Percentiles rank a stretch among this genome's conserved stretches.
Evolutionary conservation across 768 basidiomycete species (phyloP).

Genomic region (Russula abietina): DNA sequence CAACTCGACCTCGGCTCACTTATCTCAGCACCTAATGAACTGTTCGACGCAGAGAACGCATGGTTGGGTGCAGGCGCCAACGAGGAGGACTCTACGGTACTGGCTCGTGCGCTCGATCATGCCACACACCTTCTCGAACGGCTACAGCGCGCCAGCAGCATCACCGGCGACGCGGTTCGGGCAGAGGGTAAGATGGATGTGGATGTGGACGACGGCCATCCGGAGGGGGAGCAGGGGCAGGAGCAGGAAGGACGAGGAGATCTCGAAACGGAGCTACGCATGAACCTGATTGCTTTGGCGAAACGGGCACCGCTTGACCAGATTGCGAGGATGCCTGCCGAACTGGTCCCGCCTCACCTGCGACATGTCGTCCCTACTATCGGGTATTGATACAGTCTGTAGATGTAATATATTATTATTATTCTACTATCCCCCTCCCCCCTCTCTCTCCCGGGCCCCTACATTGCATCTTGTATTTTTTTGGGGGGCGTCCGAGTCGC

Average conservation of each 20-base stretch:
- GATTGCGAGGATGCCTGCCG: constrained; percentile 22
- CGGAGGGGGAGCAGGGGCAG: not conserved
- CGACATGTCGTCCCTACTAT: constrained; percentile 23
- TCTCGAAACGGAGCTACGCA: constrained; percentile 49
- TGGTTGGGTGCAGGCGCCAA: constrained; percentile 33
- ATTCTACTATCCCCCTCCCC: too few species aligned
- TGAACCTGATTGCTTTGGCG: constrained; percentile 71
- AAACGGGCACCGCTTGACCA: constrained; percentile 67
- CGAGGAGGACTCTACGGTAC: constrained; percentile 42
- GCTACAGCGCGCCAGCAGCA: constrained; percentile 32
- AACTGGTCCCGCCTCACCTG: constrained; percentile 24
- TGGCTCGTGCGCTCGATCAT: constrained; percentile 52
- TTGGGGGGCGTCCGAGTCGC: too few species aligned
- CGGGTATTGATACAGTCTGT: constrained; percentile 8
- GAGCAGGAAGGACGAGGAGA: constrained; percentile 50
- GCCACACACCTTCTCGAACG: constrained; percentile 48
- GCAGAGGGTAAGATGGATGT: not conserved
- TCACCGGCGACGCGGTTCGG: constrained; percentile 14
- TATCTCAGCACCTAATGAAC: constrained; percentile 38
- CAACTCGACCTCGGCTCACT: constrained; percentile 41
- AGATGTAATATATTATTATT: not conserved
- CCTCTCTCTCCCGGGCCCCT: too few species aligned
- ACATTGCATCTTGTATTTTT: too few species aligned
- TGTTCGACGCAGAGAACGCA: constrained; percentile 35
- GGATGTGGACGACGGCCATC: not conserved